Conservation (phyloP, 2,329 filamentous ascomycete genomes). For the Cytospora schulzeri region DNA sequence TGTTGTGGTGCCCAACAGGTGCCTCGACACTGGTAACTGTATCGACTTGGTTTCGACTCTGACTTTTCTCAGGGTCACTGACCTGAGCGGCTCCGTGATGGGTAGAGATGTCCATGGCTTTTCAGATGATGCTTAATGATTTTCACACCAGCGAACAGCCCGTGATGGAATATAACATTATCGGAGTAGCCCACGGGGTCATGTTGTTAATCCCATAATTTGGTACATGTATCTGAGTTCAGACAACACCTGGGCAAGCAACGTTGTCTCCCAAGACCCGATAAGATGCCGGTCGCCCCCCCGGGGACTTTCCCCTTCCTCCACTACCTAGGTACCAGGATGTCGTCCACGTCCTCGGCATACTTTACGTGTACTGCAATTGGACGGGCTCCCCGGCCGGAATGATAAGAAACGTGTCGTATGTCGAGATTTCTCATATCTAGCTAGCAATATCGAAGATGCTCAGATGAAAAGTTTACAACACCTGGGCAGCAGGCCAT, state of each 20-base stretch:
- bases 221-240: neutral
- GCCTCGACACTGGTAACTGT: neutral
- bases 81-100: neutral
- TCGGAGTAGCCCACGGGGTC: neutral
- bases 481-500: neutral
- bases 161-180: neutral
- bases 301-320: neutral
- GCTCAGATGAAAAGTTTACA: neutral
- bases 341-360: neutral
- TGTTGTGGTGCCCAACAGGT: neutral
- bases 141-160: neutral
- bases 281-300: neutral
- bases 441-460: neutral
- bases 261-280: neutral
- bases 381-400: neutral
- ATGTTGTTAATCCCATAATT: neutral
- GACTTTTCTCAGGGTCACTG: neutral
- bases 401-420: neutral
- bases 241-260: neutral
- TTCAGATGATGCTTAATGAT: neutral
- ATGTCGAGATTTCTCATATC: neutral
- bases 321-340: neutral
- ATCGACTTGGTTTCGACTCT: neutral
- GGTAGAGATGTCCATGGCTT: constrained; percentile 2
- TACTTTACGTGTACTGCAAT: neutral